Evolutionary conservation across 2,329 filamentous ascomycete genomes (phyloP).

Genomic region (Aspergillus ibericus): DNA sequence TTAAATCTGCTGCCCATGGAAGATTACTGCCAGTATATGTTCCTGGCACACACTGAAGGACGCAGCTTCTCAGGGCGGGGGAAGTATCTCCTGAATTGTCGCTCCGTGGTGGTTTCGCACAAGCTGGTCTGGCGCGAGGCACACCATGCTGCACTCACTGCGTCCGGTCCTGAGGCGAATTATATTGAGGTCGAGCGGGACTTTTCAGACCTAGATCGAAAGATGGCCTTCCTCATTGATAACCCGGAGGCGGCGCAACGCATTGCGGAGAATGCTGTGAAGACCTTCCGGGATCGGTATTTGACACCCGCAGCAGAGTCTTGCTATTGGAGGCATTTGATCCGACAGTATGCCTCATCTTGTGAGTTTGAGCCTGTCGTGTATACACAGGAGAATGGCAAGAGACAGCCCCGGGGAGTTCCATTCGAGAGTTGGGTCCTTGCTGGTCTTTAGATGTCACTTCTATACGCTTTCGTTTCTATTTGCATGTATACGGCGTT

Average conservation of each 20-base stretch:
- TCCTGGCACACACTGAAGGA: constrained; percentile 55
- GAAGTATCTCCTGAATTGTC: constrained; percentile 56
- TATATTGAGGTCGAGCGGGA: constrained; percentile 51
- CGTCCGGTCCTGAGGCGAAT: constrained; percentile 50
- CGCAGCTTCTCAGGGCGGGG: constrained; percentile 55
- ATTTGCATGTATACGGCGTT: background rate
- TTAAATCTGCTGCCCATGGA: constrained; percentile 50
- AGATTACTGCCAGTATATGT: constrained; percentile 58
- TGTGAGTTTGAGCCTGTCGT: constrained; percentile 45
- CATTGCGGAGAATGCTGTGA: constrained; percentile 52
- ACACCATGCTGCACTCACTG: constrained; percentile 48
- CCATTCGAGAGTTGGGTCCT: constrained; percentile 46
- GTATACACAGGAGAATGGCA: constrained; percentile 31
- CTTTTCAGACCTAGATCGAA: constrained; percentile 57
- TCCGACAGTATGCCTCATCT: constrained; percentile 38
- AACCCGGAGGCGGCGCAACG: constrained; percentile 47
- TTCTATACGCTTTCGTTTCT: background rate
- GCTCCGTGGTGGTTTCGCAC: constrained; percentile 52
- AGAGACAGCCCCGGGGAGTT: constrained; percentile 33
- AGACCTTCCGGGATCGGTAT: constrained; percentile 54
- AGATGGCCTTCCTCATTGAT: constrained; percentile 45
- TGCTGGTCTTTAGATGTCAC: constrained; percentile 3
- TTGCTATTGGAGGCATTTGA: constrained; percentile 56
- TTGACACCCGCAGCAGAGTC: constrained; percentile 56
- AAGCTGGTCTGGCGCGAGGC: constrained; percentile 51